Evolutionary conservation across 495 filamentous ascomycete species (phyloP).

Genomic region (Penicillium cinerascens): DNA sequence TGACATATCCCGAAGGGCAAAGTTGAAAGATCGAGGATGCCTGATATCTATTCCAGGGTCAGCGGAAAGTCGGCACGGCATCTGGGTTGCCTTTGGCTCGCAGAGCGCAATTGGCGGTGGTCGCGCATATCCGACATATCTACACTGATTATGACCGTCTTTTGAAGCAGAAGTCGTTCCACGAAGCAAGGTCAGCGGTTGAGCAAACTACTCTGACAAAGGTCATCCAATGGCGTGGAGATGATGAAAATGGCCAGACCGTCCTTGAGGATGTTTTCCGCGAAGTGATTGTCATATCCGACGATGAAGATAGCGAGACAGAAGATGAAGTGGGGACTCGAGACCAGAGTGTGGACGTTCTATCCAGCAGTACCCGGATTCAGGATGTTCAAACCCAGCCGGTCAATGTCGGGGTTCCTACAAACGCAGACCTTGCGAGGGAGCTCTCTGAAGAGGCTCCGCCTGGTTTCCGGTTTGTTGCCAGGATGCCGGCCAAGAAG

Average conservation of each 20-base stretch:
- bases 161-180: conserved; percentile 59
- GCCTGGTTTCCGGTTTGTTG: conserved; percentile 36
- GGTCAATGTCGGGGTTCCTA: conserved; percentile 17
- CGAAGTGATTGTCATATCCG: conserved; percentile 78
- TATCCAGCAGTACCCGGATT: conserved; percentile 34
- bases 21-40: conserved; percentile 8
- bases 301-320: conserved; percentile 66
- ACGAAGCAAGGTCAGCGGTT: conserved; percentile 66
- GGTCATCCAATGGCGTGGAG: conserved; percentile 83
- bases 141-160: conserved; percentile 86
- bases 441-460: conserved; percentile 37
- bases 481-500: conserved; percentile 22
- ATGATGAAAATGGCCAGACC: conserved; percentile 71
- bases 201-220: conserved; percentile 67
- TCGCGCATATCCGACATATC: conserved; percentile 80
- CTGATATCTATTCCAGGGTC: conserved; percentile 38
- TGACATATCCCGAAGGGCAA: not conserved
- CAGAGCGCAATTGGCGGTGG: conserved; percentile 76
- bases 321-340: conserved; percentile 39
- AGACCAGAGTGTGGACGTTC: conserved; percentile 37
- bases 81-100: conserved; percentile 63
- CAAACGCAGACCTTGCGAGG: conserved; percentile 16
- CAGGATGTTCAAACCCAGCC: conserved; percentile 35
- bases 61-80: conserved; percentile 65
- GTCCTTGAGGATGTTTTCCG: conserved; percentile 76